Evolutionary conservation across 805 yeast genomes (phyloP).

Genomic region (Candida anglica): DNA sequence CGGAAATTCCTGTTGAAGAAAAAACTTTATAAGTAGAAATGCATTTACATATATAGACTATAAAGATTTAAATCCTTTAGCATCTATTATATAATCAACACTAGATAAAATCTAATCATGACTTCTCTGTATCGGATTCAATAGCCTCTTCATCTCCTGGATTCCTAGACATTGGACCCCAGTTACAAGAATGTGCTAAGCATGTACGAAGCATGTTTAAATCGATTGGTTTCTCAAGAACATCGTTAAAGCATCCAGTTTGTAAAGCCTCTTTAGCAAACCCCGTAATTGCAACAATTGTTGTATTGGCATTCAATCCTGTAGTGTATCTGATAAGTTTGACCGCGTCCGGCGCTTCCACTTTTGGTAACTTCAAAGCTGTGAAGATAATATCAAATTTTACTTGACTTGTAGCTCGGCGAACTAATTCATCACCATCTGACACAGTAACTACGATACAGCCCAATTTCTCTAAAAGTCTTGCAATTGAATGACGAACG

Average conservation of each 20-base stretch:
- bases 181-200: slow-evolving; percentile 13
- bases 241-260: slow-evolving; percentile 57
- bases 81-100: too few species aligned
- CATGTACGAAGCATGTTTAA: slow-evolving; percentile 16
- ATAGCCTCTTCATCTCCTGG: slow-evolving; percentile 20
- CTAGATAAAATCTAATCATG: not conserved
- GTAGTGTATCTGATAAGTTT: slow-evolving; percentile 71
- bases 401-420: slow-evolving; percentile 78
- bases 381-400: slow-evolving; percentile 82
- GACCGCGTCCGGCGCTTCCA: slow-evolving; percentile 73
- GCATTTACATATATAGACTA: not conserved
- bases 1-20: too few species aligned
- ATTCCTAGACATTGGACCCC: slow-evolving; percentile 1
- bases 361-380: slow-evolving; percentile 62
- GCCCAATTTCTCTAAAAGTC: slow-evolving; percentile 62
- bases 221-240: slow-evolving; percentile 67
- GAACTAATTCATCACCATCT: slow-evolving; percentile 77
- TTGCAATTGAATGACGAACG: slow-evolving; percentile 63
- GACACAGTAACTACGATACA: slow-evolving; percentile 76
- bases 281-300: slow-evolving; percentile 71
- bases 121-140: slow-evolving; percentile 21
- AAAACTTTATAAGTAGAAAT: not conserved
- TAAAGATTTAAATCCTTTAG: not conserved
- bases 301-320: slow-evolving; percentile 73
- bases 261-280: slow-evolving; percentile 62